Evolutionary conservation across 108 stramenopile species (phyloP), one percentile per base, ranked within the genome.

Genomic region (Nitzschia palea): DNA sequence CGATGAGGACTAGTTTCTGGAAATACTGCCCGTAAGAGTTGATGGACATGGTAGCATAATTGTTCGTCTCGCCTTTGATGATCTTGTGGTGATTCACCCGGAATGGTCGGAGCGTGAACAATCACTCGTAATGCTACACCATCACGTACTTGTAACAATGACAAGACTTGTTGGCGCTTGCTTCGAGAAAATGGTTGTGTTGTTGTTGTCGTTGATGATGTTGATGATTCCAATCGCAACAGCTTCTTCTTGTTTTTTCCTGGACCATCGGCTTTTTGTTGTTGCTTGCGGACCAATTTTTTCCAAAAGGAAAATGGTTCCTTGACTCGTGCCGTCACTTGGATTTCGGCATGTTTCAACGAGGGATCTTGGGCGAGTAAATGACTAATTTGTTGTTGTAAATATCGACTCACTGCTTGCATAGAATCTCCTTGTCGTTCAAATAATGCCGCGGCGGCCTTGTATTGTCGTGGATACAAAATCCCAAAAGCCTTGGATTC

Each of bases 291-390:
- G 15, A 80, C 32, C 31, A 78, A 56, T 40, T 80, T 84, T 70
- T 71, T 80, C 83, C 91, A 92, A 20, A 92, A 70, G 3, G 85
- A 86, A 59, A 82, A 89, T 28, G 88, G 85, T 56, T 88, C 79
- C 65, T 92, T 92, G 10, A 92, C 85, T 22, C 91, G 77, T 14
- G 88, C 81, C 1, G 56, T 62, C 0, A 91, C 80, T 30, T 63
- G 53, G 4, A 92, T 47, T 51, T 80, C 62, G 17, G 15, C 12
- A 31, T 51, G 53, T 30, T 80, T 78, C 44, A 87, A 30, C 40
- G 86, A 74, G 2, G 42, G 66, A 70, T 92, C 86, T 35, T 75
- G 74, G 14, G 32, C 33, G 4, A 92, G 56, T n/a, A 85, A 34
- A 44, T 78, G 73, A 44, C 73, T 62, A 36, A 89, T 80, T 42